Percentiles rank a stretch among this genome's conserved stretches.
These are phyloP conservation scores for Trichoderma sp. DNA, from an alignment of 2,329 filamentous ascomycete species.

Conservation along the genomic window DNA sequence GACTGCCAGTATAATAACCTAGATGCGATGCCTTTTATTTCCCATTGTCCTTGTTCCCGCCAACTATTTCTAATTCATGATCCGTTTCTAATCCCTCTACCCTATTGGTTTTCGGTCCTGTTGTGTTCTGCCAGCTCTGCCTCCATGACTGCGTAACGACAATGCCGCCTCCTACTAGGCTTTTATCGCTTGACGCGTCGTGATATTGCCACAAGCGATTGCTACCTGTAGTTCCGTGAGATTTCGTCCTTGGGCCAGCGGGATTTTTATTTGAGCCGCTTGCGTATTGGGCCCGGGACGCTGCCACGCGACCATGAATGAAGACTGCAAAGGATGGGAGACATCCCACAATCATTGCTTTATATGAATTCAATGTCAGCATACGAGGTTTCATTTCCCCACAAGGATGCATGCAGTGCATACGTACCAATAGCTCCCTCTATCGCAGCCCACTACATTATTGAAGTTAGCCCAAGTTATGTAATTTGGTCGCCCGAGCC, in stretches of 20 bases:
- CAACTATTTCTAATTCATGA: neutral
- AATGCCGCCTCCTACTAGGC: neutral
- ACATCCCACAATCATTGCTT: neutral
- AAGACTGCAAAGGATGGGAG: neutral
- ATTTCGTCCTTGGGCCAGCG: neutral
- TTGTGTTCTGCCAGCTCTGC: neutral
- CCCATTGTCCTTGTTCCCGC: neutral
- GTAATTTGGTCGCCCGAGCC: neutral
- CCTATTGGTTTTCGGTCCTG: neutral
- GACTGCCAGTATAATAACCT: neutral
- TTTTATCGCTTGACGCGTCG: neutral
- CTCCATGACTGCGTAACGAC: neutral
- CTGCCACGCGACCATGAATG: neutral
- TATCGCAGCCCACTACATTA: neutral
- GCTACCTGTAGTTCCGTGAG: neutral
- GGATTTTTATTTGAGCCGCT: neutral
- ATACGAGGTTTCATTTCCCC: neutral
- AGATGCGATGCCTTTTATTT: neutral
- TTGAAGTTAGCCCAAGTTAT: neutral
- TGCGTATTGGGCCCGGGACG: neutral
- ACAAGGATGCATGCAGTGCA: neutral
- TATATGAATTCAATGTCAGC: neutral
- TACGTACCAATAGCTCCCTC: neutral
- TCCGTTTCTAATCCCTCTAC: neutral
- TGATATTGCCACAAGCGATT: neutral